Conservation (phyloP, 1,284 basidiomycete species). For the Rhodofomes roseus region DNA sequence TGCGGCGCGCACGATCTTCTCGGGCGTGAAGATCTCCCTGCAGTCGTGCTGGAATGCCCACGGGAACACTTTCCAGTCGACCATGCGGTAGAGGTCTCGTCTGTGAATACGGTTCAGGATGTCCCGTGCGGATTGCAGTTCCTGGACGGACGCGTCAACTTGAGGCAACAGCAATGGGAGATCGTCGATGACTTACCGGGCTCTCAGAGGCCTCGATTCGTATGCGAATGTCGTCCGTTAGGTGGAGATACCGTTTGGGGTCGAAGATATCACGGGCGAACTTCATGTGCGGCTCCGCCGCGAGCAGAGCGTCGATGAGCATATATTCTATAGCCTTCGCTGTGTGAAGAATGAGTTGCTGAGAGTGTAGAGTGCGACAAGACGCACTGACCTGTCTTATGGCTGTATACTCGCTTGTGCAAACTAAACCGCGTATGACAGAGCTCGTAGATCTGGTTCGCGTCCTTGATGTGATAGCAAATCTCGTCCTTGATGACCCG, state of each 20-base stretch:
- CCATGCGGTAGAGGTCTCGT: conserved; percentile 64
- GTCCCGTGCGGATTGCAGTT: conserved; percentile 50
- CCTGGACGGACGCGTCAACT: conserved; percentile 33
- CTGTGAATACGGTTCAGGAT: conserved; percentile 57
- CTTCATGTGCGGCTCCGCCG: conserved; percentile 59
- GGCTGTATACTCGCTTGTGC: conserved; percentile 75
- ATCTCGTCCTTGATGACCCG: conserved; percentile 70
- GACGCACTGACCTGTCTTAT: conserved; percentile 58
- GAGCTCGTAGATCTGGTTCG: conserved; percentile 68
- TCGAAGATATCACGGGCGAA: conserved; percentile 55
- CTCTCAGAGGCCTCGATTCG: conserved; percentile 51
- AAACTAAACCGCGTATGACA: conserved; percentile 69
- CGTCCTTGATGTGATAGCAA: conserved; percentile 77
- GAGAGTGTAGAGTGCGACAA: no score
- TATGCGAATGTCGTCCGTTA: conserved; percentile 65
- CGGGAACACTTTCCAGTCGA: conserved; percentile 64
- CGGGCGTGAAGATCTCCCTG: conserved; percentile 44
- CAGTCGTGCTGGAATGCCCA: conserved; percentile 42
- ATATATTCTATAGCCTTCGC: conserved; percentile 77
- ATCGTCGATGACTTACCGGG: conserved; percentile 33
- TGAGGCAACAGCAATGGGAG: not conserved
- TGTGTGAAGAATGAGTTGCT: not conserved
- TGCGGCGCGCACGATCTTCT: conserved; percentile 50
- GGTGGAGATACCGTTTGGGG: conserved; percentile 53
- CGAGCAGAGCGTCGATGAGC: conserved; percentile 68